Evolutionary conservation across 371 early-diverging fungal species (phyloP).

Genomic region (Nematocida major): DNA sequence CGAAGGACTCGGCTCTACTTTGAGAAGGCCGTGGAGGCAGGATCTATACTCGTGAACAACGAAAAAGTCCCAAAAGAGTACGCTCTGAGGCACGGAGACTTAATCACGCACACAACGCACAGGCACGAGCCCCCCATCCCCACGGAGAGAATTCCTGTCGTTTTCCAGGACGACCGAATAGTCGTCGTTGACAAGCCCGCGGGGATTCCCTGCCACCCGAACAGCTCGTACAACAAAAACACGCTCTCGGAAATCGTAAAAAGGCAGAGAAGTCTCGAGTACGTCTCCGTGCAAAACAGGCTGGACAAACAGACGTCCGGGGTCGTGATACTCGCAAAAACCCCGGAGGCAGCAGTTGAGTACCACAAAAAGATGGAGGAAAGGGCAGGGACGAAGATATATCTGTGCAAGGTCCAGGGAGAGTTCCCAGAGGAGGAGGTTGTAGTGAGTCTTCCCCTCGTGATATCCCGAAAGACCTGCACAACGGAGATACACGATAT

Average conservation of each 20-base stretch:
- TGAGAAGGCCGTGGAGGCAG: slow-evolving; percentile 57
- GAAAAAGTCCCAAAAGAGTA: slow-evolving; percentile 40
- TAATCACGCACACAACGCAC: slow-evolving; percentile 63
- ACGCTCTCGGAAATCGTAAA: slow-evolving; percentile 60
- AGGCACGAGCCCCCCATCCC: slow-evolving; percentile 62
- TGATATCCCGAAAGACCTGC: slow-evolving; percentile 42
- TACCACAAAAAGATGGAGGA: slow-evolving; percentile 52
- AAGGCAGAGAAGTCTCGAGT: slow-evolving; percentile 33
- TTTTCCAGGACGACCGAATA: slow-evolving; percentile 56
- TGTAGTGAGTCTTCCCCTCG: slow-evolving; percentile 48
- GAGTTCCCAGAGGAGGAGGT: slow-evolving; percentile 55
- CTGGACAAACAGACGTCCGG: slow-evolving; percentile 66
- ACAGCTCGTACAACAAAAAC: slow-evolving; percentile 59
- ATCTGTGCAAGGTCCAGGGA: slow-evolving; percentile 63
- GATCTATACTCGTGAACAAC: slow-evolving; percentile 63
- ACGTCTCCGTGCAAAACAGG: slow-evolving; percentile 61
- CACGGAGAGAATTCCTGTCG: slow-evolving; percentile 52
- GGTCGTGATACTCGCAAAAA: slow-evolving; percentile 61
- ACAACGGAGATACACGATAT: slow-evolving; percentile 24
- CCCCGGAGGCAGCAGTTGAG: slow-evolving; percentile 38
- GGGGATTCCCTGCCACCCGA: slow-evolving; percentile 66
- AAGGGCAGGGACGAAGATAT: slow-evolving; percentile 58
- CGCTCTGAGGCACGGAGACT: slow-evolving; percentile 57
- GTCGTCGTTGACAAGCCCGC: slow-evolving; percentile 65
- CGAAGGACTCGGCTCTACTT: slow-evolving; percentile 58